Evolutionary conservation across 2,329 filamentous ascomycete genomes (phyloP).

Genomic region (Blastomyces percursus): DNA sequence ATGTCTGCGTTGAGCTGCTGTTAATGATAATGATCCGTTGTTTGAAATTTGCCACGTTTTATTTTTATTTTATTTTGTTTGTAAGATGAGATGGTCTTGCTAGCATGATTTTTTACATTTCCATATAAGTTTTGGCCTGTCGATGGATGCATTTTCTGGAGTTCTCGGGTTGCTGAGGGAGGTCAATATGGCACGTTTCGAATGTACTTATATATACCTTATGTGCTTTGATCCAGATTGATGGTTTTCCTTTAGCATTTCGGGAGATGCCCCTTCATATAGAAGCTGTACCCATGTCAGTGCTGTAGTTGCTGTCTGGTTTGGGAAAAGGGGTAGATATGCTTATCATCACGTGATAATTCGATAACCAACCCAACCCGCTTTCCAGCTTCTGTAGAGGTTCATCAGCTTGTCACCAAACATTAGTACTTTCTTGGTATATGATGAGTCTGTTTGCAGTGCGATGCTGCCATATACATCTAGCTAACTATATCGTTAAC

Average conservation of each 20-base stretch:
- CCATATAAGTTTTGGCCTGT: background rate
- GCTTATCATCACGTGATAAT: background rate
- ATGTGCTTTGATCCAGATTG: background rate
- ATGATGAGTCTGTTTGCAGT: background rate
- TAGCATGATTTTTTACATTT: background rate
- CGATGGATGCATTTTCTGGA: conserved; percentile 2
- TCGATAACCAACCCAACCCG: background rate
- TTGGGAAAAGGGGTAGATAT: background rate
- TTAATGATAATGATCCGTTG: conserved; percentile 6
- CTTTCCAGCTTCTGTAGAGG: background rate
- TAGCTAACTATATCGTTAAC: background rate
- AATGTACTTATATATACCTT: background rate
- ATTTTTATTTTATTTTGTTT: background rate
- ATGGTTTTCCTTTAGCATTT: background rate
- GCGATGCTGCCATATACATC: background rate
- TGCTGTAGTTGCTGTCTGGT: background rate
- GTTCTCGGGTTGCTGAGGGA: background rate
- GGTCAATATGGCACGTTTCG: background rate
- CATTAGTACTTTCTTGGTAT: background rate
- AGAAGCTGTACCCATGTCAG: background rate
- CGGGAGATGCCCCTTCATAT: background rate
- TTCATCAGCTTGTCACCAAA: background rate
- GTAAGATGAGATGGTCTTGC: background rate
- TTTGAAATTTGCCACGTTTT: background rate
- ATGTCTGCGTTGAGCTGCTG: conserved; percentile 19